Base-by-base conservation (phyloP, 2,329 filamentous ascomycete species). In the Alternaria rosae region DNA sequence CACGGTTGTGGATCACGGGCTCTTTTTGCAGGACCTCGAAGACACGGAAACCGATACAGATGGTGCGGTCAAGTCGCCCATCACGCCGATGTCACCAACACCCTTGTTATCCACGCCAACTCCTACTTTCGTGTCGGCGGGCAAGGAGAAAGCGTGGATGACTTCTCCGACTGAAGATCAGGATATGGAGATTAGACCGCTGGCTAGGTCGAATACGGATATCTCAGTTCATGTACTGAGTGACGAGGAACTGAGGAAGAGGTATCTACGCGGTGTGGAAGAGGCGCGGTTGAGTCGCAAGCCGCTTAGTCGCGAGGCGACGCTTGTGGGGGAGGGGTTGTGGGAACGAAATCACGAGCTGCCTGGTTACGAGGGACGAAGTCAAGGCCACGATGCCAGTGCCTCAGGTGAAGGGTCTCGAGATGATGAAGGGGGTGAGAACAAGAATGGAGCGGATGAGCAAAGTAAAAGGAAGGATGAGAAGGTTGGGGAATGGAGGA, bases 1-100 rank as follows among this genome's bases (percentile, higher is more conserved):
- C 13, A 68, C 73, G 12, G 54, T 60, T 0, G 59, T 75, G 2
- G 64, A 66, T 1, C 62, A 64, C 15, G 48, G 42, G 6, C 25
- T 69, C 2, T 72, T 72, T 48, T 52, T 45, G 15, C 35, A 61
- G 8, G 52, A 65, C 6, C 11, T 38, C 0, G 61, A 69, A 10
- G 57, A 57, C 12, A 59, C 35, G 2, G 55, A 43, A 4, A 52
- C 53, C 6, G 54, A n/a, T n/a, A n/a, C n/a, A n/a, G n/a, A 35
- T 23, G 15, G n/a, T 28, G 21, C 0, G 4, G 20, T 5, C 8
- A 25, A n/a, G 12, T 12, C 35, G 11, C 21, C 21, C 12, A 10
- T n/a, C n/a, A n/a, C n/a, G n/a, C n/a, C n/a, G n/a, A n/a, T 28
- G 15, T 20, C 45, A 7, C 5, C 1, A 1, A 13, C 13, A 11